A percentile compares a stretch with the other conserved stretches of the same genome.
Conservation (phyloP, 306 rosid genomes). For the Luffa aegyptiaca region DNA sequence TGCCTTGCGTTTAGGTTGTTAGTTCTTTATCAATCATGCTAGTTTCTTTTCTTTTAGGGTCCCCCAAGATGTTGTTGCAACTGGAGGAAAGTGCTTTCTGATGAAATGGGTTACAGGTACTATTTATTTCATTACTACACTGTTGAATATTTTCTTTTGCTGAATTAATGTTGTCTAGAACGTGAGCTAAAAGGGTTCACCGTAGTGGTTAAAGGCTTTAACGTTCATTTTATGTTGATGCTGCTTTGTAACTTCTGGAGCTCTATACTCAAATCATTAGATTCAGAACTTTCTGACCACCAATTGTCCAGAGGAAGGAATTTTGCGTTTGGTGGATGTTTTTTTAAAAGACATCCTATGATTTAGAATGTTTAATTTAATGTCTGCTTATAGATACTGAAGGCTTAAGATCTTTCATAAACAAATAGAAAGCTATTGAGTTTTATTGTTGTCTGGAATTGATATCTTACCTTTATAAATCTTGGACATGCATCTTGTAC, state of each 20-base stretch:
- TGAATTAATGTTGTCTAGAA: not conserved
- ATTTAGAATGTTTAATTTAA: not conserved
- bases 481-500: not conserved
- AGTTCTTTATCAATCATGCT: not conserved
- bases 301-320: not conserved
- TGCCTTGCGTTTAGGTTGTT: not conserved
- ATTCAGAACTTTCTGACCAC: not conserved
- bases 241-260: not conserved
- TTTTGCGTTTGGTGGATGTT: not conserved
- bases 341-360: not conserved
- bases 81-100: slow-evolving; percentile 81
- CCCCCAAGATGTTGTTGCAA: slow-evolving; percentile 92
- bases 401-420: not conserved
- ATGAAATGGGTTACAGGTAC: slow-evolving; percentile 88
- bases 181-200: not conserved
- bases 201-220: not conserved
- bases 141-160: not conserved
- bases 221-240: not conserved
- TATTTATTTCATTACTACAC: slow-evolving; percentile 7
- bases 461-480: not conserved
- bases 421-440: not conserved
- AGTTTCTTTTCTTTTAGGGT: slow-evolving; percentile 40
- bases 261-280: not conserved
- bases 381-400: not conserved
- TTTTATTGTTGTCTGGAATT: not conserved